Evolutionary conservation across 768 basidiomycete species (phyloP), one percentile per base, ranked within the genome.

Genomic region (Boletus rubescentipes): DNA sequence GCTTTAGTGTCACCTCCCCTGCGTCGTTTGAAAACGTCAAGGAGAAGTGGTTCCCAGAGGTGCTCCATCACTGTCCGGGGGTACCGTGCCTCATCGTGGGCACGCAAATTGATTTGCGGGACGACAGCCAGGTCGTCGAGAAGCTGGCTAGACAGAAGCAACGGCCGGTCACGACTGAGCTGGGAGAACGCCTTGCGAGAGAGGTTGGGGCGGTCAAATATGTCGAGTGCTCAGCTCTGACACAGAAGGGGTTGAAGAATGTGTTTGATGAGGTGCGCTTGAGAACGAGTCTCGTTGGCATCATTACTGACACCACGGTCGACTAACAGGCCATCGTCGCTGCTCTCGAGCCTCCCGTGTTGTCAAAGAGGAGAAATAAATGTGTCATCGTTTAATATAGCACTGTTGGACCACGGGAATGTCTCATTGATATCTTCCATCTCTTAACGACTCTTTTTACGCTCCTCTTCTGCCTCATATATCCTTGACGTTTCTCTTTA

Each of bases 11-110:
- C 64, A 98, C 96, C 38, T 94, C 91, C 10, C 97, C 96, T 4
- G 96, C 97, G 29, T 96, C 93, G 44, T 99, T 98, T 69, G 97
- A 99, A 75, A 98, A 99, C 88, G 96, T 99, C 67, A 98, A 97
- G 83, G 97, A 99, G 77, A 99, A 99, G 73, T 99, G 97, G 97
- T 97, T 98, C 83, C 97, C 97, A 6, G 97, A 99, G 78, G 96
- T 99, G 49, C 95, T 95, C 71, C 97, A 98, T 71, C 97, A 99
- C 69, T 99, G 97, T 80, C 97, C 97, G 15, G 96, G 97, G 46
- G 96, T 98, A 53, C 95, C 96, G 61, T 98, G 96, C 82, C 85
- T 99, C 67, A 98, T 99, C 67, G 96, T 99, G 53, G 97, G 97
- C 61, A 99, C 97, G 44, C 97, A 99, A 77, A 81, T 97, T 69